Conservation (phyloP, 768 basidiomycete species). For the Boletus patriciae region DNA sequence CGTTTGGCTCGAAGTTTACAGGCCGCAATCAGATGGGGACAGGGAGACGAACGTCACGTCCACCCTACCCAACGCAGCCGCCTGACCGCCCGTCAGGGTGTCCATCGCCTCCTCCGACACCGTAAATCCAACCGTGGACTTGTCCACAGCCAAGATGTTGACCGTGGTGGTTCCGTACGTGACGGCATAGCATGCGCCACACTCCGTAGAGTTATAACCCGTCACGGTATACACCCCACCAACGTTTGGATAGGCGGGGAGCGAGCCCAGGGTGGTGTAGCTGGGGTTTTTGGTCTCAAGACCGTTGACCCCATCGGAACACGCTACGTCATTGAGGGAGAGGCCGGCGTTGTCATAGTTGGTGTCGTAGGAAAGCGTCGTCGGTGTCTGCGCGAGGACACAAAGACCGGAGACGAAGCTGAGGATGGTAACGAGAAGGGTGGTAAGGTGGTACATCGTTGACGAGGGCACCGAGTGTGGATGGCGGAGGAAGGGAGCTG, state of each 20-base stretch:
- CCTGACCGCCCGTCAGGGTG: slow-evolving; percentile 16
- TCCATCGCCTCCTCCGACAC: slow-evolving; percentile 30
- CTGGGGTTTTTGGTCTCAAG: slow-evolving; percentile 27
- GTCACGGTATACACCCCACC: slow-evolving; percentile 31
- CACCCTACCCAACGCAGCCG: slow-evolving; percentile 18
- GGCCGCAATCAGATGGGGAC: not conserved
- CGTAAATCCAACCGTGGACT: slow-evolving; percentile 43
- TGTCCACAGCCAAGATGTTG: slow-evolving; percentile 57
- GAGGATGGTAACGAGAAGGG: slow-evolving; percentile 15
- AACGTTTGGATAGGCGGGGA: slow-evolving; percentile 39
- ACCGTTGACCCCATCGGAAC: slow-evolving; percentile 41
- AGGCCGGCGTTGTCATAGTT: slow-evolving; percentile 34
- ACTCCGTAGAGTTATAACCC: slow-evolving; percentile 24
- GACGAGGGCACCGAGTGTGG: not conserved
- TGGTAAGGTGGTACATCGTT: slow-evolving; percentile 29
- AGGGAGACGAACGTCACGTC: slow-evolving; percentile 10
- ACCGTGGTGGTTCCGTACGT: slow-evolving; percentile 37
- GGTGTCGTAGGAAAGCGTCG: slow-evolving; percentile 38
- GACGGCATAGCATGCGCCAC: slow-evolving; percentile 34
- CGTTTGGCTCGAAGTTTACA: not conserved
- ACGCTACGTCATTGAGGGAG: slow-evolving; percentile 34
- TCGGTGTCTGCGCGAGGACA: slow-evolving; percentile 20
- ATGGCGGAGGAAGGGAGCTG: not conserved
- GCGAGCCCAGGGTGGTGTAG: slow-evolving; percentile 38
- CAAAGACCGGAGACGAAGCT: slow-evolving; percentile 15